phyloP scores from a whole-genome alignment of 768 basidiomycete species.

The Ramaria sp. region DNA sequence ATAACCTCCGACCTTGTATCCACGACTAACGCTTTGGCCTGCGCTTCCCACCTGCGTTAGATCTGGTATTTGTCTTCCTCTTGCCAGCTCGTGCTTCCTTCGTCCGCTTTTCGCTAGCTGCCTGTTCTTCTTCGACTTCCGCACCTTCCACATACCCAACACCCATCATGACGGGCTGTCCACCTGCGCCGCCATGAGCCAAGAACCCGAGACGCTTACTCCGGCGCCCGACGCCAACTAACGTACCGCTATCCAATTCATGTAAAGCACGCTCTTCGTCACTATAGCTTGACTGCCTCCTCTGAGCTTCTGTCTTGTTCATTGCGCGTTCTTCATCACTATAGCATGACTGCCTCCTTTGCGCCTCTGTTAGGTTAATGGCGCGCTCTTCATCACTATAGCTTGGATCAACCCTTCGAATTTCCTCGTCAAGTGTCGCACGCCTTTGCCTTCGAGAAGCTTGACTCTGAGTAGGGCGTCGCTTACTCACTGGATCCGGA shows the following conservation, averaged over 20 bases:
- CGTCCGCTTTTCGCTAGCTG: neutral
- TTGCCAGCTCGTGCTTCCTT: neutral
- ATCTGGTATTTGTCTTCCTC: neutral
- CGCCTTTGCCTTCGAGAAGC: slow-evolving; percentile 22
- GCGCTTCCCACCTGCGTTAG: neutral
- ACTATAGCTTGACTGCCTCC: neutral
- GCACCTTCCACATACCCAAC: slow-evolving; percentile 55
- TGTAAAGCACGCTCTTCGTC: neutral
- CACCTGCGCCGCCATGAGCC: slow-evolving; percentile 67
- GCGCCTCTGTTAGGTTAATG: slow-evolving; percentile 21
- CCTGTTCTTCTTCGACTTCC: neutral
- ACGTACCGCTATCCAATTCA: slow-evolving; percentile 34
- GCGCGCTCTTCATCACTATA: slow-evolving; percentile 3
- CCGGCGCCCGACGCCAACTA: slow-evolving; percentile 44
- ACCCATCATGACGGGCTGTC: slow-evolving; percentile 60
- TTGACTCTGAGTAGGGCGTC: neutral
- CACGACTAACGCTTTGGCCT: neutral
- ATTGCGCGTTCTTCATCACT: slow-evolving; percentile 4
- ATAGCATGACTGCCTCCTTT: neutral
- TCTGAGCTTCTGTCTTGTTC: neutral
- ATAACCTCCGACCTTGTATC: neutral
- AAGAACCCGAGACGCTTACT: slow-evolving; percentile 51
- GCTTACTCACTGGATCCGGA: neutral
- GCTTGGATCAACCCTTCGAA: slow-evolving; percentile 22
- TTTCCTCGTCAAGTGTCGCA: slow-evolving; percentile 58